phyloP scores from a whole-genome alignment of 352 stramenopile species.

The Phytopythium sindhum region DNA sequence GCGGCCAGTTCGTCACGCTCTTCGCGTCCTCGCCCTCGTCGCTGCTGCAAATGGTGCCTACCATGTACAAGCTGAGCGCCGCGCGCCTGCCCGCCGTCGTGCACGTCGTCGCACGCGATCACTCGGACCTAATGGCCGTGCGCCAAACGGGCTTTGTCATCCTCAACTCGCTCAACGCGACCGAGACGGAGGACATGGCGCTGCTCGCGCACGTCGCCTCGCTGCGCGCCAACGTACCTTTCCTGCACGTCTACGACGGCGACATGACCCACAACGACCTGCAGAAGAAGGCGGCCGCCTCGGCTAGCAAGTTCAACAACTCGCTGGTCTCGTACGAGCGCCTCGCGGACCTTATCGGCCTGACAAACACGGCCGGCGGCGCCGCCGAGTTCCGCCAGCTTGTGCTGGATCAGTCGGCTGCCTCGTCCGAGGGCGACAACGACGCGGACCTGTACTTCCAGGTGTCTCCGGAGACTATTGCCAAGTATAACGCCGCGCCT shows the following conservation, averaged over 20 bases:
- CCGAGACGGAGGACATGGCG: conserved; percentile 91
- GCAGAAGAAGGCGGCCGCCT: conserved; percentile 35
- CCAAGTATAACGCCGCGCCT: conserved; percentile 70
- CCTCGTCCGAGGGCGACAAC: conserved; percentile 41
- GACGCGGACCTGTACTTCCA: conserved; percentile 92
- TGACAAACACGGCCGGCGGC: conserved; percentile 34
- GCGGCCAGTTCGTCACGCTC: conserved; percentile 86
- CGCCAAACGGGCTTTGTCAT: conserved; percentile 89
- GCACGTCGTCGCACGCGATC: conserved; percentile 89
- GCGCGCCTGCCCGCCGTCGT: conserved; percentile 83
- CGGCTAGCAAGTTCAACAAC: conserved; percentile 56
- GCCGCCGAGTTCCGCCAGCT: conserved; percentile 59
- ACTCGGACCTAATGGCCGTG: conserved; percentile 92
- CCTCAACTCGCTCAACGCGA: conserved; percentile 81
- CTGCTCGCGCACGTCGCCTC: conserved; percentile 88
- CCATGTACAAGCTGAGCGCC: conserved; percentile 93
- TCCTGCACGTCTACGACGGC: conserved; percentile 93
- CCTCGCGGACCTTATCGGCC: conserved; percentile 62
- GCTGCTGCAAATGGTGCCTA: conserved; percentile 92
- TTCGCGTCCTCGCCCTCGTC: conserved; percentile 85
- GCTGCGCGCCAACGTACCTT: conserved; percentile 87
- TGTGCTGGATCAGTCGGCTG: conserved; percentile 48
- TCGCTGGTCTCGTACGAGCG: conserved; percentile 68
- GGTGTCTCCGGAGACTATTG: conserved; percentile 82
- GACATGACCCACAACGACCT: conserved; percentile 88